Evolutionary conservation across 345 rosid genomes (phyloP).

Genomic region (Theobroma cacao): DNA sequence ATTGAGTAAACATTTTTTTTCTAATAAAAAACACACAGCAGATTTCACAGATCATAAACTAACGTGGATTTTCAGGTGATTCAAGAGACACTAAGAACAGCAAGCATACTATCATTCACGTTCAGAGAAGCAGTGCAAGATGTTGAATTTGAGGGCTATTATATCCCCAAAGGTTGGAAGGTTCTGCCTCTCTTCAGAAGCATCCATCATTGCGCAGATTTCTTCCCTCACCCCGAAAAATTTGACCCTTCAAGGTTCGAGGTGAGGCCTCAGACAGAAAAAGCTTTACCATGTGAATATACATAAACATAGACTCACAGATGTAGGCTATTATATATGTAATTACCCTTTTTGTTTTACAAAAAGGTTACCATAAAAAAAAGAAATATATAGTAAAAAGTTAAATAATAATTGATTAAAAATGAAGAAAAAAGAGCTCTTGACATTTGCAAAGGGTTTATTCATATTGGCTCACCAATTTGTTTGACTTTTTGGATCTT

Average conservation of each 20-base stretch:
- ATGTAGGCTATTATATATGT: no score
- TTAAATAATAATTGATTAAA: no score
- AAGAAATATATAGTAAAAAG: no score
- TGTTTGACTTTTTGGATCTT: not conserved
- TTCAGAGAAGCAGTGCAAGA: slow-evolving; percentile 91
- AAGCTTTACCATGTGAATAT: no score
- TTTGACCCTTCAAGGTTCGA: slow-evolving; percentile 90
- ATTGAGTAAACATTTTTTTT: not conserved
- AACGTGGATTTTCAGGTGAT: slow-evolving; percentile 53
- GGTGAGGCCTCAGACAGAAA: slow-evolving; percentile 43
- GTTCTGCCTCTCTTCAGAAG: slow-evolving; percentile 89
- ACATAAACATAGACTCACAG: no score
- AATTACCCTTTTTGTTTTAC: no score
- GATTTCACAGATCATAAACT: not conserved
- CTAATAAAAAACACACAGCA: not conserved
- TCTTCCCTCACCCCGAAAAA: slow-evolving; percentile 71
- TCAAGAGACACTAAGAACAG: slow-evolving; percentile 89
- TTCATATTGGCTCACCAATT: not conserved
- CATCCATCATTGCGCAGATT: slow-evolving; percentile 74
- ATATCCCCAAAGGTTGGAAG: slow-evolving; percentile 97
- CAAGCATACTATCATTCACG: slow-evolving; percentile 87
- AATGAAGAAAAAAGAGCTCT: no score
- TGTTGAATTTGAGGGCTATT: slow-evolving; percentile 70
- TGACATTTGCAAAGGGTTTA: no score
- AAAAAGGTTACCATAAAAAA: no score